A percentile compares a stretch with the other conserved stretches of the same genome.
phyloP scores from a whole-genome alignment of 2,329 filamentous ascomycete species.

The Cryphonectria radicalis region DNA sequence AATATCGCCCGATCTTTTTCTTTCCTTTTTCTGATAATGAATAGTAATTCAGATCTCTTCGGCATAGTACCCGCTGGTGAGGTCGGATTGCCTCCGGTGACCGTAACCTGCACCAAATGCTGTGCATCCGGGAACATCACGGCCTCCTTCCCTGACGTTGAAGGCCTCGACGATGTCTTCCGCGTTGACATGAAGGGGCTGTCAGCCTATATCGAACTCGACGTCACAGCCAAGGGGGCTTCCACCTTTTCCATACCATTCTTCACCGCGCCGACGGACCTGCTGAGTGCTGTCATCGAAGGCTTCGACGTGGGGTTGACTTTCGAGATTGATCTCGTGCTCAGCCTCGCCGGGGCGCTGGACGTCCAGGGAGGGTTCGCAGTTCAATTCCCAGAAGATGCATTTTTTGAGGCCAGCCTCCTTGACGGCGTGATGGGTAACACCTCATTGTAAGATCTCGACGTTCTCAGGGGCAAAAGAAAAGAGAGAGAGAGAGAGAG shows the following conservation, averaged over 20 bases:
- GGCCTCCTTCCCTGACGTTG: constrained; percentile 15
- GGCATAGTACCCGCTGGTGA: constrained; percentile 6
- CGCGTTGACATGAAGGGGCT: constrained; percentile 22
- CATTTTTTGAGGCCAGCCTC: constrained; percentile 21
- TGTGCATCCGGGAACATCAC: constrained; percentile 21
- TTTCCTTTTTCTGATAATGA: background rate
- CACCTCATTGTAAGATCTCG: constrained; percentile 11
- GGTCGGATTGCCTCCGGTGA: constrained; percentile 18
- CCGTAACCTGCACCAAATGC: constrained; percentile 19
- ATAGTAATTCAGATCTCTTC: constrained; percentile 6
- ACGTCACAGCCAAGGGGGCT: background rate
- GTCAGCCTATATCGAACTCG: constrained; percentile 20
- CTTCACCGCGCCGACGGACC: constrained; percentile 14
- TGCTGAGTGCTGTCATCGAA: constrained; percentile 8
- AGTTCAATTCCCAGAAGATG: constrained; percentile 16
- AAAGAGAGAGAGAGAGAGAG: background rate
- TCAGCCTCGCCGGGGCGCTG: constrained; percentile 2
- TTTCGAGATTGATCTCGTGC: constrained; percentile 20
- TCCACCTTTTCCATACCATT: constrained; percentile 18
- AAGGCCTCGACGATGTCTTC: constrained; percentile 8
- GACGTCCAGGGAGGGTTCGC: constrained; percentile 22
- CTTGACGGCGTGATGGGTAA: constrained; percentile 8
- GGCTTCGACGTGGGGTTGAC: constrained; percentile 13
- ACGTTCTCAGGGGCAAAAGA: background rate
- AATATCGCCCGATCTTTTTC: background rate